Conservation (phyloP, 1,284 basidiomycete species). For the Cystobasidiaceae sp. region DNA sequence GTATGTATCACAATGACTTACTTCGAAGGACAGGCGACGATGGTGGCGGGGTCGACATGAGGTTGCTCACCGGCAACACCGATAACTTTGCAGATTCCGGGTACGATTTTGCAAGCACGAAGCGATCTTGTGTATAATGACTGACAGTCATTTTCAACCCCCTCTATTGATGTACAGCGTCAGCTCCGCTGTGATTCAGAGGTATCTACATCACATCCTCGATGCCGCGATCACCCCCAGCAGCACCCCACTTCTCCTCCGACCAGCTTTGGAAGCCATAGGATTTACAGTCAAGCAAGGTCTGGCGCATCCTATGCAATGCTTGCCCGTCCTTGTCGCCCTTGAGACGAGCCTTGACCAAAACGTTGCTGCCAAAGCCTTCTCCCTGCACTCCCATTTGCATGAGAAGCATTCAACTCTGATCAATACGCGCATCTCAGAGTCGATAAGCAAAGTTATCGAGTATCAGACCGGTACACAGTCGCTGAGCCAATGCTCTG, state of each 20-base stretch:
- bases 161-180: constrained; percentile 56
- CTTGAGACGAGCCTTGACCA: constrained; percentile 74
- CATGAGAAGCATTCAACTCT: constrained; percentile 85
- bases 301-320: constrained; percentile 87
- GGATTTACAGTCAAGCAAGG: constrained; percentile 91
- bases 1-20: background rate
- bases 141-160: background rate
- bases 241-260: constrained; percentile 64
- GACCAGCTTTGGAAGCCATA: constrained; percentile 81
- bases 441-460: constrained; percentile 72
- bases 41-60: constrained; percentile 78
- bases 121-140: background rate
- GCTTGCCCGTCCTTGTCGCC: constrained; percentile 85
- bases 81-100: constrained; percentile 91
- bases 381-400: constrained; percentile 70
- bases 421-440: constrained; percentile 74
- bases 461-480: constrained; percentile 62
- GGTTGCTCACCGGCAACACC: constrained; percentile 87
- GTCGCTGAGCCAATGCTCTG: constrained; percentile 46
- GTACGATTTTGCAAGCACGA: constrained; percentile 52
- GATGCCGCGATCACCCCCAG: constrained; percentile 63
- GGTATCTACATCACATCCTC: constrained; percentile 77
- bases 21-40: background rate
- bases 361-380: constrained; percentile 66
- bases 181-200: constrained; percentile 86